Evolutionary conservation across 306 rosid genomes (phyloP).

Genomic region (Dryas octopetala): DNA sequence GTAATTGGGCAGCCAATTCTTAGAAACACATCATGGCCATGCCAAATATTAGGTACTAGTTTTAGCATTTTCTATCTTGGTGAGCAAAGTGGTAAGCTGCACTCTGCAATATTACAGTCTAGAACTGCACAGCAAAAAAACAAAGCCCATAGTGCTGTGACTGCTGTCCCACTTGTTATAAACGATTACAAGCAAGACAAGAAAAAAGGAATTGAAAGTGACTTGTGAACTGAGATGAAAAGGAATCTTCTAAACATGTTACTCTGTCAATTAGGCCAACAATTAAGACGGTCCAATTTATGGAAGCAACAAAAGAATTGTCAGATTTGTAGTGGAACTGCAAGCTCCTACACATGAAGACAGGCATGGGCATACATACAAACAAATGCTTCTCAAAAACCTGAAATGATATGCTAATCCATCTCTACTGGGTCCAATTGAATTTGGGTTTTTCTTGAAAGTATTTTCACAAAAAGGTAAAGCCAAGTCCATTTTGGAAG

Average conservation of each 20-base stretch:
- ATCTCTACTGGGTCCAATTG: not conserved
- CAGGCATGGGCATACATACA: conserved; percentile 2
- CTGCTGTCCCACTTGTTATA: not conserved
- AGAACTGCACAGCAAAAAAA: conserved; percentile 7
- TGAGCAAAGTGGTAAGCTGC: not conserved
- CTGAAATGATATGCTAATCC: not conserved
- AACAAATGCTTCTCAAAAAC: not conserved
- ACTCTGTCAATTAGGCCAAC: conserved; percentile 10
- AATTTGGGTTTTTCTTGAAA: not conserved
- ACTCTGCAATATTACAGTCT: not conserved
- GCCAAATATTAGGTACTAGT: too few relatives aligned
- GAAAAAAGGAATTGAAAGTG: conserved; percentile 30
- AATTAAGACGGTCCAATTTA: conserved; percentile 6
- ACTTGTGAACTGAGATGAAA: conserved; percentile 30
- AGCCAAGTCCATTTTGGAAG: conserved; percentile 15
- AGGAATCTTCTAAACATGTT: conserved; percentile 9
- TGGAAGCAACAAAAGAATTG: conserved; percentile 21
- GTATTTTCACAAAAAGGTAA: not conserved
- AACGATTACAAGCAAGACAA: conserved; percentile 21
- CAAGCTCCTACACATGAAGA: conserved; percentile 16
- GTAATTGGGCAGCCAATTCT: too few relatives aligned
- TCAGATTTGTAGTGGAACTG: conserved; percentile 4
- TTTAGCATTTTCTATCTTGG: too few relatives aligned
- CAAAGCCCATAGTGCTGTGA: not conserved
- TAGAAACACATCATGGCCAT: too few relatives aligned